phyloP scores from a whole-genome alignment of 192 early-diverging fungal genomes.

The Chytriomyces confervae region DNA sequence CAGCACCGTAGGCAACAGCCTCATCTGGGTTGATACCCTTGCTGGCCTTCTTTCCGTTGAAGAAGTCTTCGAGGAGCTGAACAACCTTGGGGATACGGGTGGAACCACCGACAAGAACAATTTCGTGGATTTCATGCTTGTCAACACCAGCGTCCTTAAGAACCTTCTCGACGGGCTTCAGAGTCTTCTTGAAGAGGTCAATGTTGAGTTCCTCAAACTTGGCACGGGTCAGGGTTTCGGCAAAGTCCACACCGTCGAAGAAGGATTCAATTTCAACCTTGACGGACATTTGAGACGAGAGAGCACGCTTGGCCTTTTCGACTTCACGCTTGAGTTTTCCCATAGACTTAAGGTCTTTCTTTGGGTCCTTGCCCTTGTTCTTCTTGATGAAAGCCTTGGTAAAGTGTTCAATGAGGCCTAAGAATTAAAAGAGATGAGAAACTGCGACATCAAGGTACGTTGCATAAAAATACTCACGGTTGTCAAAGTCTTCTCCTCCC shows the following conservation, averaged over 20 bases:
- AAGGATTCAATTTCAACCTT: constrained; percentile 94
- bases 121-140: constrained; percentile 91
- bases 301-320: constrained; percentile 96
- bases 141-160: constrained; percentile 86
- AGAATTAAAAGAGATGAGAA: no score
- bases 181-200: constrained; percentile 90
- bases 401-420: no score
- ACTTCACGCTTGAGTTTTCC: constrained; percentile 93
- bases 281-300: constrained; percentile 92
- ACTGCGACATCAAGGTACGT: no score
- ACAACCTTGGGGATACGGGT: constrained; percentile 98
- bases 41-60: constrained; percentile 94
- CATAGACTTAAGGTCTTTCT: constrained; percentile 86
- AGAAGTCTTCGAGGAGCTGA: constrained; percentile 90
- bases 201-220: constrained; percentile 97
- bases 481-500: constrained; percentile 98
- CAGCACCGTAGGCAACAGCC: constrained; percentile 97
- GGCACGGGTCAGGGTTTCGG: constrained; percentile 92
- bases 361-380: constrained; percentile 79
- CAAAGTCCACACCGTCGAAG: constrained; percentile 85
- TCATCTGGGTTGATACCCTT: constrained; percentile 99
- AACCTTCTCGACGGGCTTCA: constrained; percentile 93
- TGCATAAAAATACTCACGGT: constrained; percentile 86
- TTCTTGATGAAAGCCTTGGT: constrained; percentile 62
- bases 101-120: constrained; percentile 97